Evolutionary conservation across 2,329 filamentous ascomycete species (phyloP).

Genomic region (Zopfia rhizophila): DNA sequence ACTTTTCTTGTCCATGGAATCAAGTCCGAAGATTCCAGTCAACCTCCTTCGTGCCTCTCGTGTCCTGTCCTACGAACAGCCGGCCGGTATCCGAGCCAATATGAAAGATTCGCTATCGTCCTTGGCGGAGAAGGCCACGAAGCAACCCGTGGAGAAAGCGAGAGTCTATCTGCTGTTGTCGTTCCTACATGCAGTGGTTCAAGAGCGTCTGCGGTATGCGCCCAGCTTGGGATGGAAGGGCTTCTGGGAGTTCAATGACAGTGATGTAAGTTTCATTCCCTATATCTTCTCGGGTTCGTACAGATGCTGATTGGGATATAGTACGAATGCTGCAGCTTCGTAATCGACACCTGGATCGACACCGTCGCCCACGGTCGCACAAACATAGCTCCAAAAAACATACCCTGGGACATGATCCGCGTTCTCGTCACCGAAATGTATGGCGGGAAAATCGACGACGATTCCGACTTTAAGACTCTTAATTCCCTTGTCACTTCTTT

Average conservation of each 20-base stretch:
- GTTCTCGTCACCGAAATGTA: slow-evolving; percentile 94
- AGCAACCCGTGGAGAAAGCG: slow-evolving; percentile 88
- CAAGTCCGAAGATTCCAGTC: slow-evolving; percentile 94
- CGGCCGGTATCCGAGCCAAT: slow-evolving; percentile 93
- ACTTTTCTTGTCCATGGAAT: slow-evolving; percentile 97
- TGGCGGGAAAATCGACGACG: slow-evolving; percentile 96
- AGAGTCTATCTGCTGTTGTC: slow-evolving; percentile 90
- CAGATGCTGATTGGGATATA: slow-evolving; percentile 55
- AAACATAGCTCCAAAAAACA: slow-evolving; percentile 91
- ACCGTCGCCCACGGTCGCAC: slow-evolving; percentile 82
- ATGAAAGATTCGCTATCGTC: slow-evolving; percentile 98
- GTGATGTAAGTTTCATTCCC: slow-evolving; percentile 80
- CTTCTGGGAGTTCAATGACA: slow-evolving; percentile 99
- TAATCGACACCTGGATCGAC: slow-evolving; percentile 96
- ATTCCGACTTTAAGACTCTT: slow-evolving; percentile 81
- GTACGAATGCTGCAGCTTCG: slow-evolving; percentile 97
- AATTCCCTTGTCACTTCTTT: slow-evolving; percentile 77
- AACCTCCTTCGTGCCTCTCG: slow-evolving; percentile 93
- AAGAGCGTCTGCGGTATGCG: slow-evolving; percentile 93
- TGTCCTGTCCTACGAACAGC: slow-evolving; percentile 97
- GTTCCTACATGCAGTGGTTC: slow-evolving; percentile 94
- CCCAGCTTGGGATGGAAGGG: slow-evolving; percentile 96
- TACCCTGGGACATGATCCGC: slow-evolving; percentile 96
- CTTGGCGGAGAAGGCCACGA: slow-evolving; percentile 77
- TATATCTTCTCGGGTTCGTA: slow-evolving; percentile 7